Evolutionary conservation across 2,329 filamentous ascomycete species (phyloP), one percentile per base, ranked within the genome.

Genomic region (Ophiostoma australiae): DNA sequence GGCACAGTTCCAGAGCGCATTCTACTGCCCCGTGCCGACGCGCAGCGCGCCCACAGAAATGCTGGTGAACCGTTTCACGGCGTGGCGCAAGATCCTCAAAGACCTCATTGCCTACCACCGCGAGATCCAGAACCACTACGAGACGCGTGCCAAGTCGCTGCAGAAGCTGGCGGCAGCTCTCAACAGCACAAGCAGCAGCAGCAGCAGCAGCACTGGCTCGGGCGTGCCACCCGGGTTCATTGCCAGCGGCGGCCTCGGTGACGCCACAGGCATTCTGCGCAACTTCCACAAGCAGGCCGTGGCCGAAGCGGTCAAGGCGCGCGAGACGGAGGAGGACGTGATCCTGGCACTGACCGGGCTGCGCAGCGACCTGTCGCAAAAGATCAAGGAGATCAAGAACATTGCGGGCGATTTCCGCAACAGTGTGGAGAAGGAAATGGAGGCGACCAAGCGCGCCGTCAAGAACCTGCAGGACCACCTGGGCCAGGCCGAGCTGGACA

Each of bases 381-480:
- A 99, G 83, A 97, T 97, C 80, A 99, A 98, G 80, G 95, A 99
- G 81, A 99, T 99, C 82, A 97, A 97, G 82, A 90, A 89, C 75
- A 83, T 99, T 20, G 91, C 93, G 6, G 91, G 93, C 20, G 95
- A 99, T 79, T 99, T 99, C 82, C 97, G 97, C 81, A 99, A 97
- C 78, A 91, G 90, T 0, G 93, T 99, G 11, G 93, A 97, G 35
- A 97, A 94, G 81, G 95, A 98, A 80, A 94, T 97, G 83, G 94
- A 97, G 27, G 83, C 80, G 23, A 97, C 95, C 0, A 86, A 90
- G 73, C 92, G 89, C 78, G 90, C 90, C 20, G 92, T 98, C 35
- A 89, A 89, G 70, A 85, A 88, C 41, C 83, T 97, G n/a, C 90
- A 95, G 74, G 94, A 97, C 72, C 87, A 90, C 1, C 81, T 99